Evolutionary conservation across 257 asterid genomes (phyloP).

Genomic region (Rauvolfia tetraphylla): DNA sequence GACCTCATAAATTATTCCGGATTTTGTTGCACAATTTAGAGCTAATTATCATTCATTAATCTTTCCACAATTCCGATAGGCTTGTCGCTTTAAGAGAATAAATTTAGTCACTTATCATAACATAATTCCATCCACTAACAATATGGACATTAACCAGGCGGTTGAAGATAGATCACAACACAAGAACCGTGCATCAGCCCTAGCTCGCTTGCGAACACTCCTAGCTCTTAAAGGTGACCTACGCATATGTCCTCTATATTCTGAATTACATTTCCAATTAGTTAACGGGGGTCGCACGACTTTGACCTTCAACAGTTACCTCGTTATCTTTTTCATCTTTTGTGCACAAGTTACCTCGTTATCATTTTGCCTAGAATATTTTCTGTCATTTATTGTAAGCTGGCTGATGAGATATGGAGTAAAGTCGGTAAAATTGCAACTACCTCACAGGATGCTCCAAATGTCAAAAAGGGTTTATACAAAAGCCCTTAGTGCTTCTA

Average conservation of each 20-base stretch:
- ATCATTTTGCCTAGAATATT: not conserved
- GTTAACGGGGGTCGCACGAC: not conserved
- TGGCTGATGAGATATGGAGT: not conserved
- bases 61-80: not conserved
- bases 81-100: not conserved
- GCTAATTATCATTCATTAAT: not conserved
- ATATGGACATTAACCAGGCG: slow-evolving; percentile 45
- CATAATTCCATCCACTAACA: not conserved
- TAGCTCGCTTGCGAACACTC: slow-evolving; percentile 63
- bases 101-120: not conserved
- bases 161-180: slow-evolving; percentile 92
- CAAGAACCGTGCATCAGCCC: slow-evolving; percentile 81
- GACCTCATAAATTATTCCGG: not conserved
- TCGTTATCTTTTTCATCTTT: not conserved
- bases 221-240: slow-evolving; percentile 77
- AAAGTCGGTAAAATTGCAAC: not conserved
- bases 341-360: not conserved
- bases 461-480: not conserved
- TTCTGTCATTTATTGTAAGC: not conserved
- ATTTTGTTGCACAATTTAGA: not conserved
- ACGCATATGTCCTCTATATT: not conserved
- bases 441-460: not conserved
- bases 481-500: not conserved
- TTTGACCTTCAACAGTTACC: not conserved
- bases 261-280: not conserved